Percentiles rank a stretch among this genome's conserved stretches.
These are phyloP conservation scores for Austroboletus eburneus DNA, from an alignment of 768 basidiomycete genomes.

Conservation along the genomic window DNA sequence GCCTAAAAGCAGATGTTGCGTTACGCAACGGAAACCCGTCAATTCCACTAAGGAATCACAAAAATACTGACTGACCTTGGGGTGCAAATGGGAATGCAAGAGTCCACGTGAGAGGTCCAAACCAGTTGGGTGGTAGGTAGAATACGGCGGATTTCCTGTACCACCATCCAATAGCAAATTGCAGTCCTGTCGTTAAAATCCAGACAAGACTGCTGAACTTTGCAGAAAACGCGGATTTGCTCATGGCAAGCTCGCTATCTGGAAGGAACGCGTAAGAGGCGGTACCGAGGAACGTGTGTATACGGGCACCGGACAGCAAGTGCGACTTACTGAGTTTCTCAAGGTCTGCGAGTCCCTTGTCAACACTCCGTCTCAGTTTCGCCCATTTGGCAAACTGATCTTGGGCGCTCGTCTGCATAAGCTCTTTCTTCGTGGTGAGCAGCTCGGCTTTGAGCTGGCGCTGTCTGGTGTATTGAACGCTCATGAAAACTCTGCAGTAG, in stretches of 20 bases:
- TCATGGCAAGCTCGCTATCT: slow-evolving; percentile 66
- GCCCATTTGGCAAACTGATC: slow-evolving; percentile 99
- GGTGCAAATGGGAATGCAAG: slow-evolving; percentile 90
- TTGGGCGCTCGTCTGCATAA: slow-evolving; percentile 87
- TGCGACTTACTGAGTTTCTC: slow-evolving; percentile 83
- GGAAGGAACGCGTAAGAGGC: slow-evolving; percentile 4
- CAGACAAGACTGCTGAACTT: slow-evolving; percentile 75
- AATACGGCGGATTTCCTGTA: slow-evolving; percentile 89
- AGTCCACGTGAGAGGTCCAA: slow-evolving; percentile 86
- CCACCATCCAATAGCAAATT: slow-evolving; percentile 86
- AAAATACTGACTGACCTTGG: slow-evolving; percentile 49
- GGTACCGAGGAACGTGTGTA: not conserved
- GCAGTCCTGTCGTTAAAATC: slow-evolving; percentile 82
- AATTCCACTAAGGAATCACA: not conserved
- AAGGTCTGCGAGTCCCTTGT: slow-evolving; percentile 87
- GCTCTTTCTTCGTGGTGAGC: slow-evolving; percentile 75
- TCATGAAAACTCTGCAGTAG: slow-evolving; percentile 65
- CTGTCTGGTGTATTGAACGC: slow-evolving; percentile 53
- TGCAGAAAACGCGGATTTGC: slow-evolving; percentile 59
- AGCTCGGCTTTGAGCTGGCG: slow-evolving; percentile 75
- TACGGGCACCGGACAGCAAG: not conserved
- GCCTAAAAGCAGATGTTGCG: slow-evolving; percentile 41
- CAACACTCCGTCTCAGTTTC: slow-evolving; percentile 82
- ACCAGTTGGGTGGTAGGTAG: slow-evolving; percentile 88
- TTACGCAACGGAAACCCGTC: not conserved